Base-by-base conservation (phyloP, 169 alveolate genomes). In the Sarcocystis neurona region DNA sequence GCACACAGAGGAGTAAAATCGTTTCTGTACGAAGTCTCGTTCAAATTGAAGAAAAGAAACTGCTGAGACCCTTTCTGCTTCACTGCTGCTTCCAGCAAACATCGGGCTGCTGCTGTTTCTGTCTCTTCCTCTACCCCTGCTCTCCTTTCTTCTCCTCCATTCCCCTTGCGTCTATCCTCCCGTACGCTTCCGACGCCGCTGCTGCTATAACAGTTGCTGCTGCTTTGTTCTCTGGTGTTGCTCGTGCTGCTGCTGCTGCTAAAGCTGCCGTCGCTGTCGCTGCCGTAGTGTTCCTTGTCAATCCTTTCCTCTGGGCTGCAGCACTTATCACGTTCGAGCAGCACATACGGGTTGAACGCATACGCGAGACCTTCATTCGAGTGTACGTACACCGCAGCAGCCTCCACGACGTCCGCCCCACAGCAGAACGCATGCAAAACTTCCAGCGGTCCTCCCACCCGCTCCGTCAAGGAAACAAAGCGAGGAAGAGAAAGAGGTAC, bases 351-450 rank as follows among this genome's bases (percentile, higher is more conserved):
- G 34, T 72, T 39, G 46, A 72, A 72, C 12, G 27, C 32, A 39
- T 72, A 72, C 30, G 82, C 82, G 56, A 39, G 34, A 53, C 82
- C 82, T 12, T 37, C 30, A 48, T 72, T 56, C 27, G 82, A n/a
- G 27, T 72, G 56, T 39, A 4, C 50, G n/a, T 37, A 3, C 58
- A 39, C 56, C 32, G 34, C 56, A 15, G 58, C 82, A 39, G 58
- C 82, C 53, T 72, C 56, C 5, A 72, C 32, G 39, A 72, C 50
- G 56, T 72, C 82, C 34, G 56, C 82, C 39, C 82, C 82, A 12
- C 58, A 72, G 46, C 82, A 72, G 34, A 72, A 18, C 18, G 82
- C 82, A 39, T 72, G 82, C 39, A 72, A 53, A 32, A 72, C 56
- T 5, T 72, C 58, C n/a, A 72, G 82, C 39, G 82, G 82, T 3